Evolutionary conservation across 2,329 filamentous ascomycete species (phyloP).

Genomic region (Aquanectria penicillioides): DNA sequence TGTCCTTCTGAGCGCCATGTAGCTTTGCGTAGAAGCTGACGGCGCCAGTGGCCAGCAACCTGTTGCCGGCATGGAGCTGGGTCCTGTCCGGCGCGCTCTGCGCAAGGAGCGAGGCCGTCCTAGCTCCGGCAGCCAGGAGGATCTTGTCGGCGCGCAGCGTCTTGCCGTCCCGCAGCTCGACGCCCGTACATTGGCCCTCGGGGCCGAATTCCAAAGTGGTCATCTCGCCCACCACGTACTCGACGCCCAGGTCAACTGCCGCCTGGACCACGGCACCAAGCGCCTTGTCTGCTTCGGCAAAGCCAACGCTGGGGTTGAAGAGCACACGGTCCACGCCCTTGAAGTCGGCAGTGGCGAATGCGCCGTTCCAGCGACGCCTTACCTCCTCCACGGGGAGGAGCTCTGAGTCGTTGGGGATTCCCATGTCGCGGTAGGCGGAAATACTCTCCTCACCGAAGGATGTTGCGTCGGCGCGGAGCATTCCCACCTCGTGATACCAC

Average conservation of each 20-base stretch:
- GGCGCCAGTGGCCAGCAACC: constrained; percentile 66
- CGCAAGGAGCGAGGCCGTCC: constrained; percentile 64
- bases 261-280: constrained; percentile 63
- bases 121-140: constrained; percentile 65
- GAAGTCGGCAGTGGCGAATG: constrained; percentile 67
- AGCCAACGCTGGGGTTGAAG: constrained; percentile 68
- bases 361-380: constrained; percentile 63
- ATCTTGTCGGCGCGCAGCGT: constrained; percentile 61
- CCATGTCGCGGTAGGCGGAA: constrained; percentile 47
- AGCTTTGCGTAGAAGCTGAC: constrained; percentile 54
- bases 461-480: constrained; percentile 54
- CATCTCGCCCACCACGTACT: constrained; percentile 64
- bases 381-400: constrained; percentile 61
- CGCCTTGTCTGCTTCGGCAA: constrained; percentile 67
- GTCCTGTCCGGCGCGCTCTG: constrained; percentile 59
- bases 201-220: constrained; percentile 56
- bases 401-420: constrained; percentile 52
- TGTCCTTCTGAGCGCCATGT: constrained; percentile 55
- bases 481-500: constrained; percentile 68
- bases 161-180: constrained; percentile 58
- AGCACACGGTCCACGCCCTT: constrained; percentile 64
- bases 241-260: constrained; percentile 62
- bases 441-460: constrained; percentile 58
- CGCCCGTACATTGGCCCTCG: constrained; percentile 58
- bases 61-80: constrained; percentile 61